These are phyloP conservation scores for Penicillium paneum DNA, from an alignment of 2,329 filamentous ascomycete genomes.

Conservation along the genomic window DNA sequence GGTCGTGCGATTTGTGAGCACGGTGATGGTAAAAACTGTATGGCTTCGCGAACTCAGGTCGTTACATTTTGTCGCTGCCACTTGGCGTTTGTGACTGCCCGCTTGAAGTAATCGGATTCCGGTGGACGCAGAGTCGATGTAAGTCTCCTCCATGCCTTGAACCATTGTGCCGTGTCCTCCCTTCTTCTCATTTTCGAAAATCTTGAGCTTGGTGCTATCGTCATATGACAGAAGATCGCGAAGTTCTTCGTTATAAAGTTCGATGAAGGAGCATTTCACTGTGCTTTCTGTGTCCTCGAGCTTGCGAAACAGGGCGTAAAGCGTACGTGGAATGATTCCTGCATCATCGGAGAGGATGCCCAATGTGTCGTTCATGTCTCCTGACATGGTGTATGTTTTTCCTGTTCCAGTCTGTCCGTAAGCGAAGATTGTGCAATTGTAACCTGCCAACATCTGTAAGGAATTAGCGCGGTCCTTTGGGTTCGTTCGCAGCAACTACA, in stretches of 20 bases:
- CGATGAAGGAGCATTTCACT: constrained; percentile 97
- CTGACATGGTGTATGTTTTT: constrained; percentile 99
- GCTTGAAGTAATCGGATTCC: constrained; percentile 85
- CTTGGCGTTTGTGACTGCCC: constrained; percentile 90
- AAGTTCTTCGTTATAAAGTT: constrained; percentile 96
- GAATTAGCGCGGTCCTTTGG: constrained; percentile 10
- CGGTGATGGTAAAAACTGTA: constrained; percentile 94
- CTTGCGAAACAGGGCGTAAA: constrained; percentile 82
- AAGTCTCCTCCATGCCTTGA: constrained; percentile 95
- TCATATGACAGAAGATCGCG: constrained; percentile 82
- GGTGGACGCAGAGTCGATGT: constrained; percentile 78
- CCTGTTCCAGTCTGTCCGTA: constrained; percentile 98
- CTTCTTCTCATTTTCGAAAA: constrained; percentile 83
- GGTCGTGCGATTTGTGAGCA: constrained; percentile 76
- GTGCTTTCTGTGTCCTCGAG: constrained; percentile 80
- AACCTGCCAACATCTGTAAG: constrained; percentile 79
- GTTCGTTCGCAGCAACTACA: background rate
- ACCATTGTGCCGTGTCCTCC: constrained; percentile 81
- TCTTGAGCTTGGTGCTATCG: constrained; percentile 83
- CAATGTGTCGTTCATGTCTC: constrained; percentile 84
- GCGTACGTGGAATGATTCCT: constrained; percentile 88
- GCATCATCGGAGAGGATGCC: constrained; percentile 86
- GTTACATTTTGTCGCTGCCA: constrained; percentile 99
- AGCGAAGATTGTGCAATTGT: constrained; percentile 98
- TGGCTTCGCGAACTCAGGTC: constrained; percentile 96